Evolutionary conservation across 148 eudicot species (phyloP).

Genomic region (Limonium bicolor): DNA sequence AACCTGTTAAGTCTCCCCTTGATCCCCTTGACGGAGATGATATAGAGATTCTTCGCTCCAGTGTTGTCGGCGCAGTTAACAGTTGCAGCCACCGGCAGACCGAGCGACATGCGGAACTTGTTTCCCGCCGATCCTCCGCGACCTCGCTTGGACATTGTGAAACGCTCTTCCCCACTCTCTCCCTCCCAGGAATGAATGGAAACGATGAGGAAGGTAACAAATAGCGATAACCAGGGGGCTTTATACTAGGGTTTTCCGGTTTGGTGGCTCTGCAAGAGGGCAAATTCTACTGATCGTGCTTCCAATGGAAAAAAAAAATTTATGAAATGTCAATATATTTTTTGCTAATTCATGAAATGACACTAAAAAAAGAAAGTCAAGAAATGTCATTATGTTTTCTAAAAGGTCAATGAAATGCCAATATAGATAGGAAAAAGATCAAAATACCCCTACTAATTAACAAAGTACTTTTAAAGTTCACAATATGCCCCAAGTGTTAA

Average conservation of each 20-base stretch:
- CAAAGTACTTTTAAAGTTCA: too few relatives aligned
- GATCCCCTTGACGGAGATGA: constrained; percentile 52
- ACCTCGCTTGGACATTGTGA: constrained; percentile 40
- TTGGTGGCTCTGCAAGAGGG: too few relatives aligned
- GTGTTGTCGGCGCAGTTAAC: constrained; percentile 59
- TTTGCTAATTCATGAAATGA: too few relatives aligned
- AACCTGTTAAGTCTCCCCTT: constrained; percentile 50
- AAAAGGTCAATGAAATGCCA: too few relatives aligned
- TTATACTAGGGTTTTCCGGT: constrained; percentile 17
- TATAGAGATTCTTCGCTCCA: constrained; percentile 51
- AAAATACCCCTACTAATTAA: too few relatives aligned
- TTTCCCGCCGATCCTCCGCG: constrained; percentile 64
- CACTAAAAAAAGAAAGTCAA: too few relatives aligned
- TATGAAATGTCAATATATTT: too few relatives aligned
- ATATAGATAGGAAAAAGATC: too few relatives aligned
- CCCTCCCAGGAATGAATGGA: neutral
- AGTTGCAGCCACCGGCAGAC: constrained; percentile 61
- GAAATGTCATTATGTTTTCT: too few relatives aligned
- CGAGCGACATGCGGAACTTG: constrained; percentile 65
- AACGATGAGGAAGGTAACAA: neutral
- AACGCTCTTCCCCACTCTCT: neutral
- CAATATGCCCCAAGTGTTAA: too few relatives aligned
- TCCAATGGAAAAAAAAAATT: too few relatives aligned
- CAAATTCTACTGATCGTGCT: too few relatives aligned
- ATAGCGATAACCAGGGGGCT: neutral